phyloP scores from a whole-genome alignment of 1,139 yeast species.

The Nakaseomyces delphensis region DNA sequence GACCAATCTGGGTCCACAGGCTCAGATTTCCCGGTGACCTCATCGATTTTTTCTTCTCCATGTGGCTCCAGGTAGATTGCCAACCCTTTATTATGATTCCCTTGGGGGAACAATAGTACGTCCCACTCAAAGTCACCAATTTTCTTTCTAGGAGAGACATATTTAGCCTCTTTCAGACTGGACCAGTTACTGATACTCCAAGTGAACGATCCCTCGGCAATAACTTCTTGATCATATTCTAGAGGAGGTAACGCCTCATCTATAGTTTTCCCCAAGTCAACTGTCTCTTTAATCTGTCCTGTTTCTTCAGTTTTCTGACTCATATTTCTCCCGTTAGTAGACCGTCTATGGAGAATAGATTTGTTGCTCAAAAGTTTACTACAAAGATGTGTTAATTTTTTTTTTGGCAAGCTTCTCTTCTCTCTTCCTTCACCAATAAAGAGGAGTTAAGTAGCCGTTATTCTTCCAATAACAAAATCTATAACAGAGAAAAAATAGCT shows the following conservation, averaged over 20 bases:
- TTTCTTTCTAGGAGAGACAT: constrained; percentile 43
- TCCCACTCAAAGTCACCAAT: constrained; percentile 72
- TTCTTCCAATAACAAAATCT: no score
- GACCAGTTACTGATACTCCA: constrained; percentile 74
- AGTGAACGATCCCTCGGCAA: constrained; percentile 39
- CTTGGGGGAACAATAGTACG: constrained; percentile 68
- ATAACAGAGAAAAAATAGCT: no score
- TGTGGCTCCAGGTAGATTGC: constrained; percentile 55
- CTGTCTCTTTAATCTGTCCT: constrained; percentile 18
- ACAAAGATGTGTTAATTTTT: no score
- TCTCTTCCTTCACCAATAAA: no score
- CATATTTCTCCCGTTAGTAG: no score
- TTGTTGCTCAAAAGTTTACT: no score
- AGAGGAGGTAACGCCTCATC: constrained; percentile 30
- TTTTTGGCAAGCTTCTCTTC: no score
- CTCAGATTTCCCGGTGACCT: constrained; percentile 31
- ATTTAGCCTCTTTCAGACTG: constrained; percentile 39
- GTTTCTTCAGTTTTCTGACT: constrained; percentile 11
- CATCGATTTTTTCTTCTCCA: constrained; percentile 24
- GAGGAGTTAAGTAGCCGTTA: no score
- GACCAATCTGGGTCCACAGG: constrained; percentile 53
- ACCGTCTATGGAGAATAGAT: no score
- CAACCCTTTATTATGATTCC: constrained; percentile 45
- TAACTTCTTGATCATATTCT: constrained; percentile 30
- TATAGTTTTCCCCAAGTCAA: constrained; percentile 22